Evolutionary conservation across 352 stramenopile species (phyloP).

Genomic region (Pythium aquatile): DNA sequence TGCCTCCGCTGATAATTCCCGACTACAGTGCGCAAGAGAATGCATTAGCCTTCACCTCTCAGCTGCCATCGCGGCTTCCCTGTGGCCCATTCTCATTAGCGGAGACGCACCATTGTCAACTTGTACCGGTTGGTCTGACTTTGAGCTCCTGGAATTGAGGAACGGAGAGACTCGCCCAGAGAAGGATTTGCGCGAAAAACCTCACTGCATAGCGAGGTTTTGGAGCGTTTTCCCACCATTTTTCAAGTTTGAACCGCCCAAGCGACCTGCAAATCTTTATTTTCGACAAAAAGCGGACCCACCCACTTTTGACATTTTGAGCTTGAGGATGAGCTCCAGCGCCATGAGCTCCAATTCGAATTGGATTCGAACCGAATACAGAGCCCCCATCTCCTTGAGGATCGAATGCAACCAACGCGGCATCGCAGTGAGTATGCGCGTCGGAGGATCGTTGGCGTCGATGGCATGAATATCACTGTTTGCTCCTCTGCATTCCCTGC

Average conservation of each 20-base stretch:
- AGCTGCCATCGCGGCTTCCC: too few species aligned
- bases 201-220: conserved; percentile 23
- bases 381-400: too few species aligned
- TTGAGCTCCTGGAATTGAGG: conserved; percentile 15
- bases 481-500: too few species aligned
- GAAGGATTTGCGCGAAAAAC: conserved; percentile 28
- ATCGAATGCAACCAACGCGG: too few species aligned
- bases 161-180: conserved; percentile 15
- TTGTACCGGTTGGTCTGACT: conserved; percentile 23
- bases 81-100: not conserved
- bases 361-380: too few species aligned
- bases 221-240: conserved; percentile 21
- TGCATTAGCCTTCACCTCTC: not conserved
- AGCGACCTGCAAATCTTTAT: conserved; percentile 11
- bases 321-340: not conserved
- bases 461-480: too few species aligned
- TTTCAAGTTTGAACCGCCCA: conserved; percentile 25
- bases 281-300: not conserved
- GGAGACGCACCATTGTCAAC: conserved; percentile 16
- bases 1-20: conserved; percentile 90
- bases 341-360: not conserved
- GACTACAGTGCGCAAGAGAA: conserved; percentile 37
- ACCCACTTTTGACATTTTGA: not conserved
- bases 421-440: too few species aligned
- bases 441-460: not conserved